Evolutionary conservation across 2,329 filamentous ascomycete species (phyloP), one percentile per base, ranked within the genome.

Genomic region (Monilinia aucupariae): DNA sequence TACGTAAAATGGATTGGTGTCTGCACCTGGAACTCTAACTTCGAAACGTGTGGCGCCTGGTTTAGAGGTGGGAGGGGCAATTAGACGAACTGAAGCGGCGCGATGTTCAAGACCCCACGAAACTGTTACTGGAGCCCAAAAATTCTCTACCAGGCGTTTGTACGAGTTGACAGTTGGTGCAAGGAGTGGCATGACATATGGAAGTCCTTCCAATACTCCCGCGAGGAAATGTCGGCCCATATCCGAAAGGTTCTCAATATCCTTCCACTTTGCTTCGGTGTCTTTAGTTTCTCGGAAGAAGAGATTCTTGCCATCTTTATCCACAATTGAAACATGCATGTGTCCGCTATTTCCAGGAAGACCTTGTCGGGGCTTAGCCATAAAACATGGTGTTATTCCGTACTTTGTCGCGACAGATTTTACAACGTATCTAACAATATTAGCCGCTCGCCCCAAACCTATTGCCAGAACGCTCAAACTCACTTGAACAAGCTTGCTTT

Each of bases 141-240:
- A 97, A 78, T 97, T 97, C 79, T 99, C 94, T 2, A 99, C 94
- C 0, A 99, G 83, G 4, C 94, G 88, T 78, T 99, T 99, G 81
- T 99, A 99, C 66, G 91, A 96, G 81, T 99, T 99, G 73, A 99
- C 85, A 0, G 91, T 99, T 0, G 94, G 94, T 0, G 93, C 94
- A 15, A 99, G 81, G 64, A 97, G 81, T 0, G 94, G 94, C 94
- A 99, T 99, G 69, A 97, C 85, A 72, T 97, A 91, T 2, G 94
- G 91, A 4, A 99, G 82, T 17, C 93, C 94, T 30, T 91, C 88
- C 0, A 99, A 82, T 1, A 99, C 77, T 9, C 94, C 94, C 0
- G 94, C 94, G 0, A 99, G 84, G 78, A 99, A 99, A 69, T 97
- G 89, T 13, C 93, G 85, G 2, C 94, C 94, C 20, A 96, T 76